A percentile compares a stretch with the other conserved stretches of the same genome.
These are phyloP conservation scores for Silybum marianum DNA, from an alignment of 129 eudicot species.

Conservation along the genomic window DNA sequence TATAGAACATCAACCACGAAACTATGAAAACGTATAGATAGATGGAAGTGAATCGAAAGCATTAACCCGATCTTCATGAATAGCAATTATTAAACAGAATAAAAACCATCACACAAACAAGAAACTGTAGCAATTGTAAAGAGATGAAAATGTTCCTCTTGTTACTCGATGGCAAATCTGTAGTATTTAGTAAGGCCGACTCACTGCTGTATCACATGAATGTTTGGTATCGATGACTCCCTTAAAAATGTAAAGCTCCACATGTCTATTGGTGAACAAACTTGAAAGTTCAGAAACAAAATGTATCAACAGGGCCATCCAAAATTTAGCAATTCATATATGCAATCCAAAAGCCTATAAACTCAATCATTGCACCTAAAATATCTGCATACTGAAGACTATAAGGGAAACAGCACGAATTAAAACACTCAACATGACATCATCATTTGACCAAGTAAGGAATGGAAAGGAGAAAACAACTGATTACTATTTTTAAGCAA, in stretches of 20 bases:
- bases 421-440: not conserved
- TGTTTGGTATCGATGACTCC: not conserved
- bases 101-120: not conserved
- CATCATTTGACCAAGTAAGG: not conserved
- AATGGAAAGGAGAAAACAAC: not conserved
- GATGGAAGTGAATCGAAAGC: not conserved
- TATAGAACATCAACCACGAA: constrained; percentile 25
- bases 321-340: not conserved
- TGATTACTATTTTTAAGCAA: not conserved
- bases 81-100: not conserved
- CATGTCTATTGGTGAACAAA: not conserved
- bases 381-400: not conserved
- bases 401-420: not conserved
- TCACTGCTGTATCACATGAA: not conserved
- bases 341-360: constrained; percentile 7
- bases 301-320: not conserved
- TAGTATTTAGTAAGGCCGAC: not conserved
- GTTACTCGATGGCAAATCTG: not conserved
- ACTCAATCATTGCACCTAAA: not conserved
- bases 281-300: not conserved
- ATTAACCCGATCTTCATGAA: not conserved
- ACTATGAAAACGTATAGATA: not conserved
- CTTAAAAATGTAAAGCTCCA: not conserved
- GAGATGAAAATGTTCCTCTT: not conserved
- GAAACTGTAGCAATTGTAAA: not conserved